These are phyloP conservation scores for Xylaria castorea DNA, from an alignment of 495 filamentous ascomycete species.

Conservation along the genomic window DNA sequence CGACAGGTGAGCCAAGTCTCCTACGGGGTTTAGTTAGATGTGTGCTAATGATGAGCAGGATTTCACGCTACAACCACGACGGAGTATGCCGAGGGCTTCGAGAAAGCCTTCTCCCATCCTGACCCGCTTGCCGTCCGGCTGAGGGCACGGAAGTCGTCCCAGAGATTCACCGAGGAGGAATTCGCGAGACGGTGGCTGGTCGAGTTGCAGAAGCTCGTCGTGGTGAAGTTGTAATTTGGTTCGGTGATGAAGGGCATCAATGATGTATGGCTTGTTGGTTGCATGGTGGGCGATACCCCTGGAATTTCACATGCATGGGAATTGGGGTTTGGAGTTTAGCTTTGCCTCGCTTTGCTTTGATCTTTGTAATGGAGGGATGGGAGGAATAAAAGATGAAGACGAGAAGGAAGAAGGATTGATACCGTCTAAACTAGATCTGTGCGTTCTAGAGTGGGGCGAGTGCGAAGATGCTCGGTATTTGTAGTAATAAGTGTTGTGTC, in stretches of 20 bases:
- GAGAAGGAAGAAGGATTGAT: background rate
- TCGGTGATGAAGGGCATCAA: background rate
- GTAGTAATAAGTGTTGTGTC: background rate
- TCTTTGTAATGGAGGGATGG: background rate
- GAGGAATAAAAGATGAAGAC: background rate
- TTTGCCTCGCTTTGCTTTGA: constrained; percentile 5
- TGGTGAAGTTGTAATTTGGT: background rate
- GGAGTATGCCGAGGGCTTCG: constrained; percentile 81
- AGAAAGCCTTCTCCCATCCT: constrained; percentile 72
- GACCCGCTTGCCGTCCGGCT: constrained; percentile 70
- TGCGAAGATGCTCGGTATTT: background rate
- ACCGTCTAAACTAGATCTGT: background rate
- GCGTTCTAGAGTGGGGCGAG: background rate
- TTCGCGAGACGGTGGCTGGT: constrained; percentile 78
- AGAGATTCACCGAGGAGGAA: constrained; percentile 84
- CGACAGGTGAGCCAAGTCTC: constrained; percentile 64
- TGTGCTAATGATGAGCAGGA: constrained; percentile 51
- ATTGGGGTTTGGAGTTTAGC: constrained; percentile 16
- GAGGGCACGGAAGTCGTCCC: constrained; percentile 75
- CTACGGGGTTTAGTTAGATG: background rate
- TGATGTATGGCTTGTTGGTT: background rate
- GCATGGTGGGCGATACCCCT: constrained; percentile 19
- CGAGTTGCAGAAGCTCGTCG: constrained; percentile 74
- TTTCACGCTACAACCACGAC: constrained; percentile 79
- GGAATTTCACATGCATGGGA: constrained; percentile 15